phyloP scores from a whole-genome alignment of 345 rosid genomes.

The Viola odorata region DNA sequence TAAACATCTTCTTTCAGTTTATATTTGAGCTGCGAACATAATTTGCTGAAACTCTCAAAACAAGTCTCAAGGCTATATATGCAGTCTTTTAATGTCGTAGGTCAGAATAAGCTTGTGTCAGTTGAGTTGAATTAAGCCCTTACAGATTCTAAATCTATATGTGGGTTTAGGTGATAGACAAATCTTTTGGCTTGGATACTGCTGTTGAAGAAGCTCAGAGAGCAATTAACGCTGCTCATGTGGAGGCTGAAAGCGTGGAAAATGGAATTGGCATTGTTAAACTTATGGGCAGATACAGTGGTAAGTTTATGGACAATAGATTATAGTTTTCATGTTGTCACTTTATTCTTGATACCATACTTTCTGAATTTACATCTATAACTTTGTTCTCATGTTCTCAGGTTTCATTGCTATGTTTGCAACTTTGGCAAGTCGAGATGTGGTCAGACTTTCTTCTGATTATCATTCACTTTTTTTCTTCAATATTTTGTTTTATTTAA shows the following conservation, averaged over 20 bases:
- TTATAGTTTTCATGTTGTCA: background rate
- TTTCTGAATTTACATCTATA: background rate
- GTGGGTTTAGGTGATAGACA: slow-evolving; percentile 70
- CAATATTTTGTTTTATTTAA: background rate
- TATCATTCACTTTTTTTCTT: background rate
- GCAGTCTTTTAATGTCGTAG: background rate
- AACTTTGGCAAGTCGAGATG: slow-evolving; percentile 93
- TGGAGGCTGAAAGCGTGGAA: slow-evolving; percentile 92
- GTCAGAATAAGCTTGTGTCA: background rate
- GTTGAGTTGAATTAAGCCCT: background rate
- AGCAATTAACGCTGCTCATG: slow-evolving; percentile 95
- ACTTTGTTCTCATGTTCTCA: slow-evolving; percentile 25
- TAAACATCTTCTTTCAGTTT: no score
- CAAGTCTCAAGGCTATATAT: background rate
- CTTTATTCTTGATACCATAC: no score
- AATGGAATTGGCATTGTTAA: slow-evolving; percentile 95
- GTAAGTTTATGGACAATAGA: slow-evolving; percentile 32
- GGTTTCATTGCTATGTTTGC: slow-evolving; percentile 94
- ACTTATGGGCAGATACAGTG: slow-evolving; percentile 98
- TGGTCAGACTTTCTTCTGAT: slow-evolving; percentile 43
- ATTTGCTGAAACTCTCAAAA: no score
- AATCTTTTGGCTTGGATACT: slow-evolving; percentile 94
- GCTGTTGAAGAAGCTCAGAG: slow-evolving; percentile 98
- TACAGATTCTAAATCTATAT: background rate
- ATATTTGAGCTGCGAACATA: no score